phyloP scores from a whole-genome alignment of 2,329 filamentous ascomycete species.

The Aspergillus spinulosporus region DNA sequence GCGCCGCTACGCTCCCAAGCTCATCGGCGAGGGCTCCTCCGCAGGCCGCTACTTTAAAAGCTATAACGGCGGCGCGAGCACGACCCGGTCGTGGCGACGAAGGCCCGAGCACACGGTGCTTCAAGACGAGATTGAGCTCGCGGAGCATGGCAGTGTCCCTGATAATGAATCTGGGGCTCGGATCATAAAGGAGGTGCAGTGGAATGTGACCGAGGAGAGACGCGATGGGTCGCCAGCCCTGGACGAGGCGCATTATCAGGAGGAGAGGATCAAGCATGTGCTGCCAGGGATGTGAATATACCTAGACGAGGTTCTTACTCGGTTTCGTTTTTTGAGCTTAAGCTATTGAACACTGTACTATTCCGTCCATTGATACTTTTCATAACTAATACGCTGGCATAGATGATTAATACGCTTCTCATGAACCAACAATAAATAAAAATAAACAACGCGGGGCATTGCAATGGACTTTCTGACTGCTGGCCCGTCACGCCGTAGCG shows the following conservation, averaged over 20 bases:
- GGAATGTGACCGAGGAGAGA: slow-evolving; percentile 20
- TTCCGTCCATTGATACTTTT: no score
- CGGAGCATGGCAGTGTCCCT: slow-evolving; percentile 17
- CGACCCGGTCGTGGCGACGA: slow-evolving; percentile 15
- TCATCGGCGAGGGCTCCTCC: slow-evolving; percentile 11
- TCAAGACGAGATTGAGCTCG: slow-evolving; percentile 22
- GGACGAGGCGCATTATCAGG: not conserved
- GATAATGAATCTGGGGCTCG: slow-evolving; percentile 1
- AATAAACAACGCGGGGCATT: no score
- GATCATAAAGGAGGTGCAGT: slow-evolving; percentile 25
- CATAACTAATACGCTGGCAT: no score
- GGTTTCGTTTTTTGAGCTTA: no score
- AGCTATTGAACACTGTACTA: no score
- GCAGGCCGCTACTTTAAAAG: slow-evolving; percentile 16
- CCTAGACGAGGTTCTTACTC: no score
- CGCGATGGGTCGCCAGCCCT: not conserved
- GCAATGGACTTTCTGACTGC: no score
- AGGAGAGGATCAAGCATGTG: not conserved
- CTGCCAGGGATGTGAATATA: not conserved
- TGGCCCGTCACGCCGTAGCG: not conserved
- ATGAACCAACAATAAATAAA: no score
- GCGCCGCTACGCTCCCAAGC: slow-evolving; percentile 22
- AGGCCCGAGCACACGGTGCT: slow-evolving; percentile 13
- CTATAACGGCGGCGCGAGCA: not conserved
- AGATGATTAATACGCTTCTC: no score